Percentiles rank a stretch among this genome's conserved stretches.
Evolutionary conservation across 768 basidiomycete genomes (phyloP).

Genomic region (Tricholoma furcatifolium): DNA sequence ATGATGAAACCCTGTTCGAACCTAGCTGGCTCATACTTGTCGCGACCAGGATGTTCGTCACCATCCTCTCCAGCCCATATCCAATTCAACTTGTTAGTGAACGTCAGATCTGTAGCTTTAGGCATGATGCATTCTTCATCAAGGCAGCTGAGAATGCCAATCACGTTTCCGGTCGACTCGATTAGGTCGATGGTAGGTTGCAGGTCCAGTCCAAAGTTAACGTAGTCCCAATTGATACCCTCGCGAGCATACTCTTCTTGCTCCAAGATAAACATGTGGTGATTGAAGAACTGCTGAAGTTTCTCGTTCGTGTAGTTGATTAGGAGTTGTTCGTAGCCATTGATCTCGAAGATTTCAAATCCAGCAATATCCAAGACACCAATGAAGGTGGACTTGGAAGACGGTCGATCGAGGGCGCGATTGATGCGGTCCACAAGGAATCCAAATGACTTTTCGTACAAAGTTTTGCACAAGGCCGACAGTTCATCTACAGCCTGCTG

Average conservation of each 20-base stretch:
- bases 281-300: slow-evolving; percentile 96
- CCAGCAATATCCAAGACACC: slow-evolving; percentile 99
- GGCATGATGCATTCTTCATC: slow-evolving; percentile 99
- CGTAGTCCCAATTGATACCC: slow-evolving; percentile 96
- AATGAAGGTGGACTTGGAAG: slow-evolving; percentile 90
- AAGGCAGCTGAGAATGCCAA: slow-evolving; percentile 89
- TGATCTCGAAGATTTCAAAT: slow-evolving; percentile 95
- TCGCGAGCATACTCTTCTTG: slow-evolving; percentile 98
- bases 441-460: slow-evolving; percentile 97
- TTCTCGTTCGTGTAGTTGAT: slow-evolving; percentile 99
- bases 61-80: slow-evolving; percentile 62
- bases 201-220: slow-evolving; percentile 96
- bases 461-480: slow-evolving; percentile 85
- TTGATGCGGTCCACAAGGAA: slow-evolving; percentile 94
- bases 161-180: slow-evolving; percentile 74
- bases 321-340: slow-evolving; percentile 94
- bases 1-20: slow-evolving; percentile 95
- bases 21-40: slow-evolving; percentile 83
- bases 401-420: slow-evolving; percentile 88
- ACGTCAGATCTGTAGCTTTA: slow-evolving; percentile 93
- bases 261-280: slow-evolving; percentile 99
- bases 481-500: slow-evolving; percentile 95
- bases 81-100: slow-evolving; percentile 86
- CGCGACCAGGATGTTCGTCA: slow-evolving; percentile 67
- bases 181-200: slow-evolving; percentile 99